Base-by-base conservation (phyloP, 2,329 filamentous ascomycete genomes). In the Colletotrichum musicola region DNA sequence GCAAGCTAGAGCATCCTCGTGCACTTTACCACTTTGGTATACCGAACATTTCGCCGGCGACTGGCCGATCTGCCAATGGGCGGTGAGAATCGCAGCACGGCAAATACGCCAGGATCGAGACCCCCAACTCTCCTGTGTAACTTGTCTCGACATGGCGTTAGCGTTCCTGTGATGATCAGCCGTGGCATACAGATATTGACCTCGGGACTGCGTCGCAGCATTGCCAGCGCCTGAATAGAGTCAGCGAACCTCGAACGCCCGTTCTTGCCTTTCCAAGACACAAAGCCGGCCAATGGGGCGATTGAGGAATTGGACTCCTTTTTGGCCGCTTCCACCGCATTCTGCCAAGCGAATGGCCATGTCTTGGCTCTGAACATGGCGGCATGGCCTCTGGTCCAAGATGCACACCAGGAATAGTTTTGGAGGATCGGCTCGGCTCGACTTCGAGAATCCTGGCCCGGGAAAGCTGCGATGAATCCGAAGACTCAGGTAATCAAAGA, bases 261-360 rank as follows among this genome's bases (percentile, higher is more conserved):
- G 53, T 51, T 64, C 46, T 42, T 35, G 7, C n/a, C 12, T 27
- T 27, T 47, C 53, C 60, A 64, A 64, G 46, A 57, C 38, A 14
- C 14, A n/a, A 18, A 25, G 16, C 20, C 51, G 16, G 20, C 51
- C 64, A 67, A 67, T 50, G 27, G 42, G 51, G 50, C 46, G 51
- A 57, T 27, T 51, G 27, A 53, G 44, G 27, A 25, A 18, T 20
- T 20, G 50, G 18, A 55, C 12, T 35, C n/a, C n/a, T 47, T 50
- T 20, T 50, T 40, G 59, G 46, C 30, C 30, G 30, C 25, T 51
- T 64, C 38, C 38, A 44, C 46, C 38, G 27, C 22, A 47, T 20
- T 53, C 16, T 13, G 51, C 60, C 40, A 49, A 62, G 27, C 35
- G 25, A 35, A 4, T 40, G 35, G 42, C 56, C 14, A 25, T 50